A percentile compares a stretch with the other conserved stretches of the same genome.
Evolutionary conservation across 2,329 filamentous ascomycete genomes (phyloP).

Genomic region (Fusarium nelsonii): DNA sequence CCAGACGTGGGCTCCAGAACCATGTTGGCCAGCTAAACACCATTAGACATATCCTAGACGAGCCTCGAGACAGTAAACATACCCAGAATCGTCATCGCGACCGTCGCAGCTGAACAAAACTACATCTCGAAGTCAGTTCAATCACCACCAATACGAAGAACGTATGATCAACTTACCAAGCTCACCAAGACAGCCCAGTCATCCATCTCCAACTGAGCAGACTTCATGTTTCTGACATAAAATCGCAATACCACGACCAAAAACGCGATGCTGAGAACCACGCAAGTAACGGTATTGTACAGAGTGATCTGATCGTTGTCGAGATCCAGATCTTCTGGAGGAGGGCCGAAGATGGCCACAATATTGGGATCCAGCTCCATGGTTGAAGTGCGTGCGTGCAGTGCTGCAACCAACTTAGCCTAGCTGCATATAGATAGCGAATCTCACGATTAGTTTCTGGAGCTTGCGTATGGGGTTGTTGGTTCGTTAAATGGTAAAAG

Average conservation of each 20-base stretch:
- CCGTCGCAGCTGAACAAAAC: conserved; percentile 7
- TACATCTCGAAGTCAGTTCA: not conserved
- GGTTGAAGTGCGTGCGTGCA: not conserved
- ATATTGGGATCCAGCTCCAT: conserved; percentile 17
- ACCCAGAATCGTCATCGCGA: conserved; percentile 15
- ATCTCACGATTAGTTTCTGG: not conserved
- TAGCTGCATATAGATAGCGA: not conserved
- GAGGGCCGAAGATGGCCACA: conserved; percentile 20
- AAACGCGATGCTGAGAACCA: conserved; percentile 1
- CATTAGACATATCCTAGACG: accelerated
- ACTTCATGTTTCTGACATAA: conserved; percentile 29
- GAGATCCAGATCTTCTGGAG: conserved; percentile 9
- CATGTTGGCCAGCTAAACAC: not conserved
- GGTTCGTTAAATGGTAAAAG: conserved; percentile 3
- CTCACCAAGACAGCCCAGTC: conserved; percentile 22
- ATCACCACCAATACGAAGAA: accelerated
- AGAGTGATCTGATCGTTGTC: not conserved
- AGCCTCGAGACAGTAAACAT: accelerated
- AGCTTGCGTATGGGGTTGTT: not conserved
- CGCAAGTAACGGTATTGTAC: conserved; percentile 12
- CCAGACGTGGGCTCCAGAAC: conserved; percentile 20
- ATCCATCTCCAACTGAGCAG: conserved; percentile 9
- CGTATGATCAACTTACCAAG: not conserved
- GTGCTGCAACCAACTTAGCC: not conserved
- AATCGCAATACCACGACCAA: conserved; percentile 5